Percentiles rank a stretch among this genome's conserved stretches.
These are phyloP conservation scores for Psilocybe mexicana DNA, from an alignment of 1,284 basidiomycete species.

Conservation along the genomic window DNA sequence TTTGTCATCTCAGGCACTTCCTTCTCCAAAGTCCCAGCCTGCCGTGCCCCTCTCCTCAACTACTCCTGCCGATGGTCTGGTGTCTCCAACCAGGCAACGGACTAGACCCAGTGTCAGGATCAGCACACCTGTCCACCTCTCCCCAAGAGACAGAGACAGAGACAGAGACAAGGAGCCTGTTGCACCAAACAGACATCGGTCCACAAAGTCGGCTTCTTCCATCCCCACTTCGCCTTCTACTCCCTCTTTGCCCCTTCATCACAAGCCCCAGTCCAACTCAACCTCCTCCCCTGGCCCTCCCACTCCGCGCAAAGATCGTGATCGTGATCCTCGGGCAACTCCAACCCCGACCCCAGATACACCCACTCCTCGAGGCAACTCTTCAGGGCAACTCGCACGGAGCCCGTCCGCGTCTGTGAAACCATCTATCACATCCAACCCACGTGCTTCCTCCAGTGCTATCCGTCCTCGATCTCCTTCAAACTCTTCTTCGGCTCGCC, in stretches of 20 bases:
- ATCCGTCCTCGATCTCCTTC: slow-evolving; percentile 17
- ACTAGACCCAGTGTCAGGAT: slow-evolving; percentile 41
- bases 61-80: slow-evolving; percentile 30
- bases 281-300: neutral
- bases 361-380: slow-evolving; percentile 4
- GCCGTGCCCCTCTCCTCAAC: slow-evolving; percentile 50
- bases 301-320: slow-evolving; percentile 7
- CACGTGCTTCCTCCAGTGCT: slow-evolving; percentile 25
- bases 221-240: slow-evolving; percentile 31
- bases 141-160: slow-evolving; percentile 10
- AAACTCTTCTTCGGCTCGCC: slow-evolving; percentile 21
- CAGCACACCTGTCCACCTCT: slow-evolving; percentile 21
- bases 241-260: slow-evolving; percentile 2
- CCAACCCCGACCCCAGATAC: slow-evolving; percentile 6
- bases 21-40: slow-evolving; percentile 53
- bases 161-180: neutral
- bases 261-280: neutral
- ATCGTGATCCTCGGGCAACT: slow-evolving; percentile 3
- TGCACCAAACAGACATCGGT: slow-evolving; percentile 29
- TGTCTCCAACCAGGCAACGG: slow-evolving; percentile 7
- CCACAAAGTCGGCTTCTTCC: slow-evolving; percentile 40
- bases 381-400: slow-evolving; percentile 8
- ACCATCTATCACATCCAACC: slow-evolving; percentile 2
- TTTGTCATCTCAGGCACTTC: slow-evolving; percentile 52
- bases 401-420: slow-evolving; percentile 8